Evolutionary conservation across 2,329 filamentous ascomycete species (phyloP).

Genomic region (Pezicula neosporulosa): DNA sequence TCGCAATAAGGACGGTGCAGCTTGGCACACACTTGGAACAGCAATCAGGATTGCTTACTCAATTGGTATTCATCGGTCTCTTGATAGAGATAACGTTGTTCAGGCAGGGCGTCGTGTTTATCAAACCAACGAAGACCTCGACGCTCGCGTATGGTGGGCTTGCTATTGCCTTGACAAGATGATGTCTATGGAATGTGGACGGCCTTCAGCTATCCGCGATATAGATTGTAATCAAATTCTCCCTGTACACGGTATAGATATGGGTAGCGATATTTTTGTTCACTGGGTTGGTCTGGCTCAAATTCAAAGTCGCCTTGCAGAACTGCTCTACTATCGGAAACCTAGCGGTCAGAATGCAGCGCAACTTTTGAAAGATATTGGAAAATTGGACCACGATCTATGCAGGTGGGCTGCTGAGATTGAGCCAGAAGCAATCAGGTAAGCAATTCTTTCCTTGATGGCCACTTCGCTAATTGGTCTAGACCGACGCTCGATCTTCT

Average conservation of each 20-base stretch:
- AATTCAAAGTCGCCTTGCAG: background rate
- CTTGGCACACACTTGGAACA: background rate
- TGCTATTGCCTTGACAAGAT: background rate
- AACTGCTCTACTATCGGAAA: background rate
- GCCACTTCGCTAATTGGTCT: background rate
- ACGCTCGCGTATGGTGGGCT: background rate
- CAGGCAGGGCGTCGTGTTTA: background rate
- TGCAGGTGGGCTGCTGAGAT: background rate
- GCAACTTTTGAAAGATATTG: background rate
- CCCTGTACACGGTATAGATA: background rate
- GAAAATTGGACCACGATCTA: background rate
- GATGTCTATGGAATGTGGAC: background rate
- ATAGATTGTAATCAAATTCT: background rate
- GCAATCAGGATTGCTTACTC: background rate
- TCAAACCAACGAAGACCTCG: background rate
- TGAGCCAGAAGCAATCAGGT: background rate
- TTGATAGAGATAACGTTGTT: background rate
- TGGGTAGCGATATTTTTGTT: background rate
- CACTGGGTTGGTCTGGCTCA: background rate
- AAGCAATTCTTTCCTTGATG: no score
- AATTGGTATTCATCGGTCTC: constrained; percentile 29
- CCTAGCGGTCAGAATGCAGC: background rate
- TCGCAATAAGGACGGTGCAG: background rate
- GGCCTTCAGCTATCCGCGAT: background rate
- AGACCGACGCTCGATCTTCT: background rate